Base-by-base conservation (phyloP, 352 stramenopile species). In the Pythium aristosporum region DNA sequence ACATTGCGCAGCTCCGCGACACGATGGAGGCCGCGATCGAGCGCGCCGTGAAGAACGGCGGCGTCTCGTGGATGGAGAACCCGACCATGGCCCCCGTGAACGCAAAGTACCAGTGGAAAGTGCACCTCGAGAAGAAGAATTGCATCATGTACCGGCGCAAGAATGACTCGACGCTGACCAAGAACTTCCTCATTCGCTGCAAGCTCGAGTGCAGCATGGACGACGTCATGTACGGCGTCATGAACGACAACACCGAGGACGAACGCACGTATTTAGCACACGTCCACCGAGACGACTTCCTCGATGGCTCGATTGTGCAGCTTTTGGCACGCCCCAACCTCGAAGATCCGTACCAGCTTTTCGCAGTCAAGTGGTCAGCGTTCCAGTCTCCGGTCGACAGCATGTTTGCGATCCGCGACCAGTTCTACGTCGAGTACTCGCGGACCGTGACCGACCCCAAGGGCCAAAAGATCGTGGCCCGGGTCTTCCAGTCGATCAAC, bases 241-340 rank as follows among this genome's bases (percentile, higher is more conserved):
- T 88, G 58, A 80, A 65, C 57, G 58, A 83, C 44, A 80, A 72
- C 12, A 93, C 86, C 0, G 75, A 89, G 20, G 80, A 87, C 48
- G 74, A 87, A 57, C 84, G 84, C 25, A 73, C 73, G 9, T 77
- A 82, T 62, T 66, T 88, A 67, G 70, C 82, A 12, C 81, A 92
- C 58, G 77, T 82, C 44, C 87, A 89, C 55, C 78, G 89, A 32
- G 77, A 89, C 21, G 77, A 72, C 34, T 93, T 93, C 61, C 64
- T 95, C 21, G 86, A 92, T 68, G 74, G 74, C 18, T 80, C 79
- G 5, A 82, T 95, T 34, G 62, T 95, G n/a, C 77, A 93, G 50
- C 73, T 91, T 11, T 48, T 79, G 21, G 74, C 85, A 37, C 66
- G 65, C 4, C 68, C 60, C 25, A 83, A 71, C 5, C 59, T 63